Percentiles rank a stretch among this genome's conserved stretches.
These are phyloP conservation scores for Sphaerulina vaccinii DNA, from an alignment of 2,329 filamentous ascomycete genomes.

Conservation along the genomic window DNA sequence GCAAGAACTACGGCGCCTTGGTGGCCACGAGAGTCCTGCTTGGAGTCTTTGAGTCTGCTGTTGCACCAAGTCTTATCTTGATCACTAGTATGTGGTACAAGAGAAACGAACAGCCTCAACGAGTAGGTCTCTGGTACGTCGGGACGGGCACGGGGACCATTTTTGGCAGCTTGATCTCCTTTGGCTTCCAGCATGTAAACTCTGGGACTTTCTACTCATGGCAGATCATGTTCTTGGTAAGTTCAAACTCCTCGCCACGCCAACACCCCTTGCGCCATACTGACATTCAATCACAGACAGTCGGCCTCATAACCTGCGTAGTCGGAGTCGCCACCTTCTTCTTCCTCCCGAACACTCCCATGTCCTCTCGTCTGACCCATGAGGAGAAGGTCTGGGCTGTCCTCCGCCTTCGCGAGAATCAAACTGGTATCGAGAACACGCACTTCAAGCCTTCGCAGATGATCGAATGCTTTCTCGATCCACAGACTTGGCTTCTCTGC, in stretches of 20 bases:
- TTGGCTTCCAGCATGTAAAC: slow-evolving; percentile 52
- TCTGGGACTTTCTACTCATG: slow-evolving; percentile 44
- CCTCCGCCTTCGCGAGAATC: slow-evolving; percentile 47
- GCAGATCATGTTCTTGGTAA: slow-evolving; percentile 53
- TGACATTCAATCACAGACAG: slow-evolving; percentile 15
- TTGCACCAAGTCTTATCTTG: slow-evolving; percentile 56
- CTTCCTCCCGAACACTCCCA: slow-evolving; percentile 36
- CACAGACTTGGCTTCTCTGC: slow-evolving; percentile 46
- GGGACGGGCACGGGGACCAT: slow-evolving; percentile 61
- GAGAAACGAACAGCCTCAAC: slow-evolving; percentile 57
- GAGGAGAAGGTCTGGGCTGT: slow-evolving; percentile 36
- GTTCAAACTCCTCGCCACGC: background rate
- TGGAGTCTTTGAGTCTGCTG: slow-evolving; percentile 55
- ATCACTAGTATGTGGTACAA: slow-evolving; percentile 51
- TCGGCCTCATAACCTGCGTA: slow-evolving; percentile 46
- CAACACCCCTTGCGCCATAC: background rate
- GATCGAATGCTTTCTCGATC: slow-evolving; percentile 46
- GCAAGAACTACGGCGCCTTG: slow-evolving; percentile 52
- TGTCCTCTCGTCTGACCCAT: slow-evolving; percentile 30
- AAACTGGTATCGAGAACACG: slow-evolving; percentile 54
- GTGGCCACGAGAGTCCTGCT: slow-evolving; percentile 52
- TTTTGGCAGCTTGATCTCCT: slow-evolving; percentile 56
- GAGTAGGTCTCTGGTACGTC: slow-evolving; percentile 66
- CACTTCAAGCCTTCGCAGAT: slow-evolving; percentile 50
- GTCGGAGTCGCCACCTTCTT: slow-evolving; percentile 37